Evolutionary conservation across 2,329 filamentous ascomycete genomes (phyloP), one percentile per base, ranked within the genome.

Genomic region (Tricladium varicosporioides): DNA sequence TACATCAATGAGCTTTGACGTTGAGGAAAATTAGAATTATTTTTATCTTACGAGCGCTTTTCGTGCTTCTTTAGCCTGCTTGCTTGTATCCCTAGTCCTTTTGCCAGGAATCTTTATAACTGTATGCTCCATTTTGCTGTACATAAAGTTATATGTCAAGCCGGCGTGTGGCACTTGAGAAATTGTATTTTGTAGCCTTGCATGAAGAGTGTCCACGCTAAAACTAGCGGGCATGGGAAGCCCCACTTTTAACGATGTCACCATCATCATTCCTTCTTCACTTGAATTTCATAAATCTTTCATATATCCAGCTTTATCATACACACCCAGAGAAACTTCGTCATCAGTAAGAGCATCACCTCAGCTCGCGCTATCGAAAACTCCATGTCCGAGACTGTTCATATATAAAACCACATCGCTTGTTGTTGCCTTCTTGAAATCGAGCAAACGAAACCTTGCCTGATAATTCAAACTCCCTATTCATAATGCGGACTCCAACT

Each of bases 91-190:
- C 2, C 63, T 57, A 19, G 54, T 67, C 11, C 59, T 61, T 52
- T 71, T 71, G 7, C 69, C 69, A 1, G 63, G 63, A 15, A 70
- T 61, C 40, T 63, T 67, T 33, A 71, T 69, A 5, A 67, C 65
- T 27, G 69, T 71, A 27, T 63, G 60, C 19, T 62, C 54, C 67
- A 68, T 69, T 40, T n/a, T n/a, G 33, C 18, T 44, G 8, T 13
- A 9, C 5, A 14, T 43, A 10, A 18, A 51, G 13, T 46, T 22
- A 10, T 15, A 16, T 4, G 43, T 16, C 15, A 46, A 46, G 18
- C n/a, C n/a, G n/a, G 16, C 10, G n/a, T 46, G 10, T 15, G 15
- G 16, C 2, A 46, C 16, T 5, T 4, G 16, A 16, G 43, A 46
- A 16, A 10, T n/a, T 5, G 4, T 13, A 40, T 40, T 40, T n/a